Evolutionary conservation across 495 filamentous ascomycete genomes (phyloP), one percentile per base, ranked within the genome.

Genomic region (Lepraria neglecta): DNA sequence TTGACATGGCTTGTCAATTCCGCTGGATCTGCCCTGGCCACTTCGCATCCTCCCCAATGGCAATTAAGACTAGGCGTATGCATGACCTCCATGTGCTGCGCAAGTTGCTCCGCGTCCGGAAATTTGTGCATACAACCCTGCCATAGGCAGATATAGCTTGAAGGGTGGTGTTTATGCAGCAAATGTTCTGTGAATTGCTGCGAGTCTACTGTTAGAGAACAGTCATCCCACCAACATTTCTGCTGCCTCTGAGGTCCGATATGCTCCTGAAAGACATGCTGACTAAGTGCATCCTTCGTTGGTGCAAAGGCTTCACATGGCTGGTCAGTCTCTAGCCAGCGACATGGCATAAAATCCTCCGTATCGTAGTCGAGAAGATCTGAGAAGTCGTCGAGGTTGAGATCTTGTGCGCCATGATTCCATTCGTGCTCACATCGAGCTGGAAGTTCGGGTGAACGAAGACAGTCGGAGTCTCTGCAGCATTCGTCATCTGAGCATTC

Each of bases 1-100:
- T 62, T 61, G 9, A 65, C 60, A 59, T 65, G 64, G 19, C 21
- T 61, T 19, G 58, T 62, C 53, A 65, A 28, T 9, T 33, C 64
- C n/a, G 55, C 46, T 11, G 55, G 51, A 38, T 54, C 47, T 17
- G 47, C 54, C 24, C 38, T 46, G 1, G 44, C 56, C 19, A 48
- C 21, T 42, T 59, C 59, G 52, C 64, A 65, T 44, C 64, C 64
- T 28, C 56, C 53, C 64, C 64, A 65, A 62, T 62, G 64, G 43
- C 64, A 65, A 57, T 54, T 59, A 42, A 65, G 12, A 12, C 24
- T 46, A 19, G 53, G 50, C n/a, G 48, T 19, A 11, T 52, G 54
- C 35, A 48, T 56, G 4, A 40, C 30, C 30, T 55, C 50, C 59
- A 65, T 59, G 31, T 65, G 64, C n/a, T 21, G 30, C n/a, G 50